Percentiles rank a stretch among this genome's conserved stretches.
phyloP scores from a whole-genome alignment of 257 asterid genomes.

The Salvia rosmarinus region DNA sequence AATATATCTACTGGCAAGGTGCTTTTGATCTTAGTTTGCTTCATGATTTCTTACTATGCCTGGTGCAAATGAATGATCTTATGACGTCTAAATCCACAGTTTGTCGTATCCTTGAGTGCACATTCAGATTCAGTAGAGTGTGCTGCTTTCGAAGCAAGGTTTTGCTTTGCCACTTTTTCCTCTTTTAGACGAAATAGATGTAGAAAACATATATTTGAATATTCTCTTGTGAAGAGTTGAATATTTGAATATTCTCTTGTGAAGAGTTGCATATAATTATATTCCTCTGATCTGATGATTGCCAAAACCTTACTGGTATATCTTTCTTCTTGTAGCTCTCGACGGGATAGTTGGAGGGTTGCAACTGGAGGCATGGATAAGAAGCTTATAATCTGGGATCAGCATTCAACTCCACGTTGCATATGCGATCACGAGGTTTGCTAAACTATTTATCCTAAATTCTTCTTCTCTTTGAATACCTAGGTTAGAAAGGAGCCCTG shows the following conservation, averaged over 20 bases:
- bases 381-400: conserved; percentile 89
- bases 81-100: conserved; percentile 51
- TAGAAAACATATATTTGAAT: neutral
- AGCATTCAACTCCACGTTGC: conserved; percentile 69
- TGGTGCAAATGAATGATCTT: conserved; percentile 15
- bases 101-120: conserved; percentile 65
- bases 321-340: conserved; percentile 50
- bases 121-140: conserved; percentile 92
- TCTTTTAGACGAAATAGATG: conserved; percentile 7
- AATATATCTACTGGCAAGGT: conserved; percentile 84
- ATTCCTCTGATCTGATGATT: conserved; percentile 22
- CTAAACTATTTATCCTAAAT: neutral
- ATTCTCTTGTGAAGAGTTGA: conserved; percentile 8
- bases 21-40: conserved; percentile 12
- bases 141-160: conserved; percentile 81
- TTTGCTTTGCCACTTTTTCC: conserved; percentile 29
- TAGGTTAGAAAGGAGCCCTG: no score
- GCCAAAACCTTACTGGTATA: conserved; percentile 30
- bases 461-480: neutral
- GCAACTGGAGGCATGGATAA: conserved; percentile 93
- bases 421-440: conserved; percentile 81
- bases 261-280: neutral
- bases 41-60: neutral
- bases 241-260: neutral
- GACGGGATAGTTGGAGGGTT: conserved; percentile 59